Evolutionary conservation across 208 protist species (phyloP).

Genomic region (Leishmania tropica): DNA sequence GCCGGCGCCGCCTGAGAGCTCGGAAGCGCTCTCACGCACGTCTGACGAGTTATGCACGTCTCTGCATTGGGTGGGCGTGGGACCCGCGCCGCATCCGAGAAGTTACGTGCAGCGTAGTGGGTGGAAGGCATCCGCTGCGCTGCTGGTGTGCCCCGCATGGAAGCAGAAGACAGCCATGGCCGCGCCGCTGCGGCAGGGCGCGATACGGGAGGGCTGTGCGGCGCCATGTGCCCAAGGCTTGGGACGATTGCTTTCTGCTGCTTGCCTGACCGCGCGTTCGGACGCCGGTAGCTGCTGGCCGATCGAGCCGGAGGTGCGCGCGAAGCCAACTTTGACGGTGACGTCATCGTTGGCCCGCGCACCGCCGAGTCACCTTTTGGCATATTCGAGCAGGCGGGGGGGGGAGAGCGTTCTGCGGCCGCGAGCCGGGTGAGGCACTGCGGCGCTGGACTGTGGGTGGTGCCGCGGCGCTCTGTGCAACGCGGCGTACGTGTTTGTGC

Average conservation of each 20-base stretch:
- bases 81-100: neutral
- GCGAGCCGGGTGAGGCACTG: neutral
- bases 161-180: slow-evolving; percentile 20
- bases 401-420: neutral
- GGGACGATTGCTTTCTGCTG: neutral
- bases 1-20: neutral
- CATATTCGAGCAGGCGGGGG: neutral
- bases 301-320: neutral
- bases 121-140: slow-evolving; percentile 23
- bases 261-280: neutral
- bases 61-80: slow-evolving; percentile 11
- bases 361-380: neutral
- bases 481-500: neutral
- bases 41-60: neutral
- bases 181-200: slow-evolving; percentile 14
- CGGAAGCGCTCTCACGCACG: neutral
- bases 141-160: slow-evolving; percentile 27
- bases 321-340: neutral
- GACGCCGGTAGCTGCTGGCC: neutral
- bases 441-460: neutral
- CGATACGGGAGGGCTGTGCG: slow-evolving; percentile 31
- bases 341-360: neutral
- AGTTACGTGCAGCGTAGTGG: slow-evolving; percentile 10
- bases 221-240: slow-evolving; percentile 5
- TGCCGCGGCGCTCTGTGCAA: neutral